These are phyloP conservation scores for Acorus gramineus DNA, from an alignment of 106 monocot genomes.

Conservation along the genomic window DNA sequence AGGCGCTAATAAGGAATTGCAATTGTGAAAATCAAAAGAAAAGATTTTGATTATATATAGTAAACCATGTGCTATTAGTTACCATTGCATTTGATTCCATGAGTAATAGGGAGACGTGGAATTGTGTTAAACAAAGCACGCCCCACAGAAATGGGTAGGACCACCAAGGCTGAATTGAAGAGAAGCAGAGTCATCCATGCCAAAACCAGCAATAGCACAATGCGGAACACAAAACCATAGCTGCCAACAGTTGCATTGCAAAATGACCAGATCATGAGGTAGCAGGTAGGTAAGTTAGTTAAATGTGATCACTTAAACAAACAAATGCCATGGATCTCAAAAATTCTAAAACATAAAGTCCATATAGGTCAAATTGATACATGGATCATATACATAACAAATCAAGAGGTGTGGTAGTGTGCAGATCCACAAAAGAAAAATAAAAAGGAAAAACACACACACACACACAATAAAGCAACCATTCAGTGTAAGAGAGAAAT, in stretches of 20 bases:
- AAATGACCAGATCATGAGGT: neutral
- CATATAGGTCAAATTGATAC: too few relatives aligned
- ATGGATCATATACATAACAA: too few relatives aligned
- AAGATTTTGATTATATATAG: neutral
- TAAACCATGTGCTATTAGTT: conserved; percentile 1
- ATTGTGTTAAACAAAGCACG: conserved; percentile 74
- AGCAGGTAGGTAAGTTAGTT: too few relatives aligned
- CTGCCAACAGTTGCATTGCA: conserved; percentile 24
- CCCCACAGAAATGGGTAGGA: conserved; percentile 79
- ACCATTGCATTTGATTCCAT: conserved; percentile 99
- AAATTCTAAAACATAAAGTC: too few relatives aligned
- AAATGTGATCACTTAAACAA: too few relatives aligned
- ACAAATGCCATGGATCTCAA: too few relatives aligned
- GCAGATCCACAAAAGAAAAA: too few relatives aligned
- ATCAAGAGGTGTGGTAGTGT: too few relatives aligned
- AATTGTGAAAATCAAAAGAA: too few relatives aligned
- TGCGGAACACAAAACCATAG: conserved; percentile 86
- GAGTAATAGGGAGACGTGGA: conserved; percentile 84
- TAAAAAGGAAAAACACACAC: too few relatives aligned
- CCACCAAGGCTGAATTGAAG: conserved; percentile 76
- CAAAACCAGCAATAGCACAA: conserved; percentile 67
- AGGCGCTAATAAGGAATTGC: neutral
- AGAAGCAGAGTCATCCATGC: conserved; percentile 95
- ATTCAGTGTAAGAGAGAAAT: too few relatives aligned
- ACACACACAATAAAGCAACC: too few relatives aligned